Conservation (phyloP, 129 eudicot species). For the Helichrysum umbraculigerum region DNA sequence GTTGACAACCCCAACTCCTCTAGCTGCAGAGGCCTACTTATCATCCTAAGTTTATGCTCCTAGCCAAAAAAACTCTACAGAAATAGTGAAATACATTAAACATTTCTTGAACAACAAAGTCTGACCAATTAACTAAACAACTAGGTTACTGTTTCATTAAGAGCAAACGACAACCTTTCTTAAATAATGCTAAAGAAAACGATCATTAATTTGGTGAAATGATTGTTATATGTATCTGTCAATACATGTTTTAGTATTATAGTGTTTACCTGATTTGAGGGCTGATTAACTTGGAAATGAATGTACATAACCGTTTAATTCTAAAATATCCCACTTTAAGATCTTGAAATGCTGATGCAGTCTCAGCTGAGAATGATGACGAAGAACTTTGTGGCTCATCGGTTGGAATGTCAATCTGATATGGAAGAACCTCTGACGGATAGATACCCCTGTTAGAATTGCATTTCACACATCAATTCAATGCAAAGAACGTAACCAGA, state of each 20-base stretch:
- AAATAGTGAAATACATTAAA: background rate
- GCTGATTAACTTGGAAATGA: conserved; percentile 46
- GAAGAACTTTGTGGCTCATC: conserved; percentile 16
- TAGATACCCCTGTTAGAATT: conserved; percentile 58
- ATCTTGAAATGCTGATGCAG: conserved; percentile 39
- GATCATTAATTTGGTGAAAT: background rate
- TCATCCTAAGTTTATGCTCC: background rate
- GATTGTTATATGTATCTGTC: background rate
- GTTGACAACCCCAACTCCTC: background rate
- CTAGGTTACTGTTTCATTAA: background rate
- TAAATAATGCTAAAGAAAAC: background rate
- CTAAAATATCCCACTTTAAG: conserved; percentile 58
- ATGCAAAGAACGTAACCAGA: background rate
- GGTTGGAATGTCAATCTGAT: conserved; percentile 27
- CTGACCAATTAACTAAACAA: background rate
- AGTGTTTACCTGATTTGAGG: conserved; percentile 27
- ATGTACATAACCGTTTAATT: conserved; percentile 53
- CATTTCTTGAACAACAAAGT: background rate
- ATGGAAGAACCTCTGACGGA: conserved; percentile 61
- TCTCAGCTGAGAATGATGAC: conserved; percentile 26
- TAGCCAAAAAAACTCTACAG: background rate
- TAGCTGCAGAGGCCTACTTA: background rate
- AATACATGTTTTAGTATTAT: background rate
- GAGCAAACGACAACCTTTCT: background rate
- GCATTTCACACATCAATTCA: conserved; percentile 9